Evolutionary conservation across 306 rosid species (phyloP).

Genomic region (Glycyrrhiza uralensis): DNA sequence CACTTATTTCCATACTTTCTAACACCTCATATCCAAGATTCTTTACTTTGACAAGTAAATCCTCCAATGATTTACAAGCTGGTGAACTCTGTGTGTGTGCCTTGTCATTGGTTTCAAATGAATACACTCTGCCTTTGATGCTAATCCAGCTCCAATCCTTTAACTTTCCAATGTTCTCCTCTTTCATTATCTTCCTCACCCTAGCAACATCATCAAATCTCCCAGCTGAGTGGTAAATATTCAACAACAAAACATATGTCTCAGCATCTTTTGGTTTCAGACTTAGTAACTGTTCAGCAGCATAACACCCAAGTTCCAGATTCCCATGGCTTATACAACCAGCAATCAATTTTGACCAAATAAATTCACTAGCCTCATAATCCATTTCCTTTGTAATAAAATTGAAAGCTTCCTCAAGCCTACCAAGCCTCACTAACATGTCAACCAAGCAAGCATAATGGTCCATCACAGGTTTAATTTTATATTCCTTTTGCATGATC

Average conservation of each 20-base stretch:
- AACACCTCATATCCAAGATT: slow-evolving; percentile 55
- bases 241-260: slow-evolving; percentile 54
- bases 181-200: slow-evolving; percentile 72
- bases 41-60: slow-evolving; percentile 53
- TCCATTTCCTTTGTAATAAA: slow-evolving; percentile 60
- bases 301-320: slow-evolving; percentile 57
- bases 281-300: slow-evolving; percentile 71
- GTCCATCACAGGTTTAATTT: slow-evolving; percentile 82
- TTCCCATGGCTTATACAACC: slow-evolving; percentile 79
- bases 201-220: slow-evolving; percentile 61
- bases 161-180: slow-evolving; percentile 54
- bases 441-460: slow-evolving; percentile 75
- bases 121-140: slow-evolving; percentile 63
- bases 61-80: slow-evolving; percentile 44
- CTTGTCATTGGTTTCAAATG: slow-evolving; percentile 65
- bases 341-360: slow-evolving; percentile 67
- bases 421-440: slow-evolving; percentile 70
- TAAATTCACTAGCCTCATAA: slow-evolving; percentile 62
- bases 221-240: slow-evolving; percentile 58
- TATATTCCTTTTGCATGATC: slow-evolving; percentile 72
- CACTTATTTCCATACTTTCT: slow-evolving; percentile 46
- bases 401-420: slow-evolving; percentile 65
- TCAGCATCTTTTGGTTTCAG: slow-evolving; percentile 65
- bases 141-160: slow-evolving; percentile 92
- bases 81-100: slow-evolving; percentile 36